These are phyloP conservation scores for Penicillium flavigenum DNA, from an alignment of 495 filamentous ascomycete species.

Conservation along the genomic window DNA sequence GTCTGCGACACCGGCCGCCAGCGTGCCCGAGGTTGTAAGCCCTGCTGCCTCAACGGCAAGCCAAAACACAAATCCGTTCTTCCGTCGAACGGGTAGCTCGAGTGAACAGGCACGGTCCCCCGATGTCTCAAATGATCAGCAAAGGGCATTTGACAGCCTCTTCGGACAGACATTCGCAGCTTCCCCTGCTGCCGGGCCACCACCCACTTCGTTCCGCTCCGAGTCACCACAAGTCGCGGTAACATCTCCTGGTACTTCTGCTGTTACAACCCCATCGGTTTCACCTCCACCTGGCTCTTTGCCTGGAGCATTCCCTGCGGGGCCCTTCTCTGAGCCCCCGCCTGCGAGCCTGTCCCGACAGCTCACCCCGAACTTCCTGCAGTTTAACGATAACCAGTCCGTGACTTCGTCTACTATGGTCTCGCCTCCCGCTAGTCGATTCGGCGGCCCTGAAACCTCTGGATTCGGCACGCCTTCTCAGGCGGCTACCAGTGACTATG, in stretches of 20 bases:
- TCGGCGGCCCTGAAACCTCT: constrained; percentile 52
- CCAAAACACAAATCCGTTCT: constrained; percentile 86
- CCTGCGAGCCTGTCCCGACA: constrained; percentile 67
- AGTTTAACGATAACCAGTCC: constrained; percentile 65
- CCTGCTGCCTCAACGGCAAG: constrained; percentile 73
- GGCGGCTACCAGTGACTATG: constrained; percentile 34
- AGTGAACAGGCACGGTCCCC: constrained; percentile 57
- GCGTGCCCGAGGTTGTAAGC: constrained; percentile 50
- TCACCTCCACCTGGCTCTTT: constrained; percentile 53
- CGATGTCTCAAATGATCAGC: constrained; percentile 45
- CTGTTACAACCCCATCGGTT: constrained; percentile 57
- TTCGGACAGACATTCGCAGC: constrained; percentile 75
- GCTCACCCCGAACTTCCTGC: constrained; percentile 67
- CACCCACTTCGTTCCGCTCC: constrained; percentile 65
- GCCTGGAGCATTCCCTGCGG: constrained; percentile 39
- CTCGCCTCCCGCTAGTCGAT: constrained; percentile 74
- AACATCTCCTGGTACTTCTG: constrained; percentile 44
- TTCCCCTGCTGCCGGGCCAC: constrained; percentile 44
- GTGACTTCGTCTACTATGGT: constrained; percentile 75
- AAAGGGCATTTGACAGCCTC: constrained; percentile 82
- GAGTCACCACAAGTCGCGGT: constrained; percentile 47
- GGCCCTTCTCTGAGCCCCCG: constrained; percentile 48
- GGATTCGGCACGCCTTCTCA: constrained; percentile 61
- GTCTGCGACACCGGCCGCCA: constrained; percentile 41
- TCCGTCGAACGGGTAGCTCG: constrained; percentile 66